Evolutionary conservation across 345 rosid species (phyloP), one percentile per base, ranked within the genome.

Genomic region (Gossypium arboreum): DNA sequence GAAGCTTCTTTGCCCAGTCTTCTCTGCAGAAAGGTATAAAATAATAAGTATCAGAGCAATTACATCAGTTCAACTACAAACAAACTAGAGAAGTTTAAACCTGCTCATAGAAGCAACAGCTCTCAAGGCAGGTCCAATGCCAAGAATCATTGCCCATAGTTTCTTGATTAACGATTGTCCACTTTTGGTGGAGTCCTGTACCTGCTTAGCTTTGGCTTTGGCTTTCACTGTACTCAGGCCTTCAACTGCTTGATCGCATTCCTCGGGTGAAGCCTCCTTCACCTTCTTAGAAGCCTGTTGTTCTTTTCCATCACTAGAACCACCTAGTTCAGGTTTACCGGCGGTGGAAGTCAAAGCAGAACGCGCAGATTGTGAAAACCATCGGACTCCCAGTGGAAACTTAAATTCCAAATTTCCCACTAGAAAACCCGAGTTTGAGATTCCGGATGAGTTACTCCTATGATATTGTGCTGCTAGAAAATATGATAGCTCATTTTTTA

Each of bases 161-260:
- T 83, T 89, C 69, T 86, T 86, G 83, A 89, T 41, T 56, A 86
- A 17, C 11, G 94, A 76, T 59, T 82, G 80, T 71, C 82, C 84
- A 78, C 82, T 80, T 71, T 87, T 91, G 44, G 84, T 87, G 20
- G 88, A 81, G 70, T 92, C 94, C 75, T 86, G 92, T 79, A 80
- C 34, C 81, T 92, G 87, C 81, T 88, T 89, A 55, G 94, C 97
- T 79, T 94, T 92, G 27, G 94, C 98, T 82, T 91, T 94, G 17
- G 97, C 98, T 84, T 92, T 92, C 50, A 77, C 97, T 64, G 90
- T 79, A 79, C 86, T 92, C 75, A 94, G 76, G 44, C 90, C 97
- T 87, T 92, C 97, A 71, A 94, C 92, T 18, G 98, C 98, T 84
- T 91, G 91, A 86, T 94, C 98, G 80, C 98, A 94, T 56, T 94